A percentile compares a stretch with the other conserved stretches of the same genome.
phyloP scores from a whole-genome alignment of 257 asterid species.

The Coffea canephora region DNA sequence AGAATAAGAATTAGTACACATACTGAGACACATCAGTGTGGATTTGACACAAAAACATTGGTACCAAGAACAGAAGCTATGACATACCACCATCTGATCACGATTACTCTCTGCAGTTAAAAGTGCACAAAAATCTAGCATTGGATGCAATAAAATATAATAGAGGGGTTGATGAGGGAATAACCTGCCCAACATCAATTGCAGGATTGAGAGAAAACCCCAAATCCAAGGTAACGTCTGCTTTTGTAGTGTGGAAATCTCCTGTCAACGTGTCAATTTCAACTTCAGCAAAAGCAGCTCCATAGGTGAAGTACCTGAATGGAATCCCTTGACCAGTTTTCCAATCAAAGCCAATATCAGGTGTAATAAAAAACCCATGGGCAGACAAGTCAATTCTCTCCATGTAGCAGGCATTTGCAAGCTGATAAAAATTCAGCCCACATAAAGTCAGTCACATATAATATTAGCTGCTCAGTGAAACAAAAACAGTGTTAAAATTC shows the following conservation, averaged over 20 bases:
- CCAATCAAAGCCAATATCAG: slow-evolving; percentile 85
- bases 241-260: slow-evolving; percentile 88
- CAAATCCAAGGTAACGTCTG: slow-evolving; percentile 78
- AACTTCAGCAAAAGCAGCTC: slow-evolving; percentile 93
- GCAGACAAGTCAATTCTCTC: slow-evolving; percentile 95
- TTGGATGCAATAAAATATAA: neutral
- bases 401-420: slow-evolving; percentile 72
- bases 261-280: slow-evolving; percentile 93
- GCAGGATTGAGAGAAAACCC: slow-evolving; percentile 94
- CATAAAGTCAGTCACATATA: neutral
- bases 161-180: neutral
- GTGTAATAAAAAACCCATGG: slow-evolving; percentile 82
- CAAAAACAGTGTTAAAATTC: neutral
- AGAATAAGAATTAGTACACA: neutral
- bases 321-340: slow-evolving; percentile 67
- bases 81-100: neutral
- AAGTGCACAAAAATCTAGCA: neutral
- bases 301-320: slow-evolving; percentile 79
- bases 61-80: neutral
- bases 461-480: neutral
- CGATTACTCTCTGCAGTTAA: neutral
- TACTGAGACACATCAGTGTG: neutral
- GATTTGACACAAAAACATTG: neutral
- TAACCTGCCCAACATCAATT: slow-evolving; percentile 92
- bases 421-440: slow-evolving; percentile 41